These are phyloP conservation scores for Trifolium repens DNA, from an alignment of 306 rosid species.

Conservation along the genomic window DNA sequence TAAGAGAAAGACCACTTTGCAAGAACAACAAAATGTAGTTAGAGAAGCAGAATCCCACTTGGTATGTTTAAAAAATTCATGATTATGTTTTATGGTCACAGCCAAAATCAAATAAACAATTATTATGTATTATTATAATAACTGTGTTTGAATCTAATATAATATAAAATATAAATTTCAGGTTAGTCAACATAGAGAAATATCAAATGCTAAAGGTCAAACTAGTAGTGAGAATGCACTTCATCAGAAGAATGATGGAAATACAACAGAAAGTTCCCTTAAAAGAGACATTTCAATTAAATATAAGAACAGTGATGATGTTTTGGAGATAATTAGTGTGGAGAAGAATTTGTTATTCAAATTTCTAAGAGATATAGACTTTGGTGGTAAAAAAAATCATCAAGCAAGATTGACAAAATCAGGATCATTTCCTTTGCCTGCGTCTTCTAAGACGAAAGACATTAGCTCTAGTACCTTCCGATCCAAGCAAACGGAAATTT, in stretches of 20 bases:
- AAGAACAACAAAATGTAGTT: conserved; percentile 39
- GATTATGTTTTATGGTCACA: conserved; percentile 8
- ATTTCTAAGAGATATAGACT: conserved; percentile 55
- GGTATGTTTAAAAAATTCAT: conserved; percentile 50
- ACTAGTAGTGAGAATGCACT: conserved; percentile 31
- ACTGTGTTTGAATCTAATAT: conserved; percentile 24
- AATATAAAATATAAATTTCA: conserved; percentile 33
- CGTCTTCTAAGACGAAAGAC: conserved; percentile 43
- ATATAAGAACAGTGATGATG: conserved; percentile 54
- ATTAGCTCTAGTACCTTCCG: conserved; percentile 58
- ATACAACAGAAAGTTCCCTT: conserved; percentile 39
- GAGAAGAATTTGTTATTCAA: conserved; percentile 75
- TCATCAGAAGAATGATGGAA: conserved; percentile 38
- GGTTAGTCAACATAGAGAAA: conserved; percentile 47
- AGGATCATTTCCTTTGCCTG: conserved; percentile 70
- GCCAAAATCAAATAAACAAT: conserved; percentile 1
- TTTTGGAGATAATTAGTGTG: conserved; percentile 55
- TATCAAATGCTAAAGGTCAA: conserved; percentile 36
- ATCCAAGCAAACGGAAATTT: conserved; percentile 73
- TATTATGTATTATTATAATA: background rate
- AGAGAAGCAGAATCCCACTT: conserved; percentile 51
- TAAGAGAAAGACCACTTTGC: conserved; percentile 40
- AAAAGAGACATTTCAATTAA: conserved; percentile 41
- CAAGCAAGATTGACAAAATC: conserved; percentile 67
- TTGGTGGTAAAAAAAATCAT: conserved; percentile 40